A percentile compares a stretch with the other conserved stretches of the same genome.
These are phyloP conservation scores for Hygrophila difformis DNA, from an alignment of 257 asterid genomes.

Conservation along the genomic window DNA sequence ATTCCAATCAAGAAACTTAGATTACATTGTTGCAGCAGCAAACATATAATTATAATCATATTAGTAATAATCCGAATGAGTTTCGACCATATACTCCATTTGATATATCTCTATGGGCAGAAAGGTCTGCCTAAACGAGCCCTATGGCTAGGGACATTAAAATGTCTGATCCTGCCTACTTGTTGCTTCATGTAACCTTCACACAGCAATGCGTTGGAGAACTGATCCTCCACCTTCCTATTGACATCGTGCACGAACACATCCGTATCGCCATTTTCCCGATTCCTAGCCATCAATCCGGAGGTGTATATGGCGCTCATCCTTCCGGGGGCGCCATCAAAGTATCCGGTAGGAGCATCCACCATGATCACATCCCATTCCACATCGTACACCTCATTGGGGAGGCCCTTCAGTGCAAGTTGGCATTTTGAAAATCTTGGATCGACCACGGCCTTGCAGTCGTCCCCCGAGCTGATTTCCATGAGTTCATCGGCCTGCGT, in stretches of 20 bases:
- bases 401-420: constrained; percentile 51
- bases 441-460: constrained; percentile 49
- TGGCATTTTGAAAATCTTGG: constrained; percentile 73
- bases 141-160: constrained; percentile 63
- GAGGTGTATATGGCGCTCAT: constrained; percentile 84
- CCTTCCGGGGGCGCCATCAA: constrained; percentile 73
- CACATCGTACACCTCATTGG: constrained; percentile 46
- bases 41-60: too few species aligned
- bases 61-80: too few species aligned
- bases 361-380: constrained; percentile 94
- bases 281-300: constrained; percentile 71
- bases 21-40: too few species aligned
- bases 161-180: constrained; percentile 70
- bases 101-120: constrained; percentile 45
- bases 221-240: constrained; percentile 64
- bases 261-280: constrained; percentile 59
- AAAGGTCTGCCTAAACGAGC: constrained; percentile 43
- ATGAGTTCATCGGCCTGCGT: constrained; percentile 67
- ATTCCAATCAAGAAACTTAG: too few species aligned
- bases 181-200: constrained; percentile 62
- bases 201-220: constrained; percentile 65
- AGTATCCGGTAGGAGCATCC: constrained; percentile 87
- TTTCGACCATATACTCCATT: too few species aligned
- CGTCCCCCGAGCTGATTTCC: constrained; percentile 33
- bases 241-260: constrained; percentile 92